Base-by-base conservation (phyloP, 441 rosid genomes). In the Adansonia gregorii region DNA sequence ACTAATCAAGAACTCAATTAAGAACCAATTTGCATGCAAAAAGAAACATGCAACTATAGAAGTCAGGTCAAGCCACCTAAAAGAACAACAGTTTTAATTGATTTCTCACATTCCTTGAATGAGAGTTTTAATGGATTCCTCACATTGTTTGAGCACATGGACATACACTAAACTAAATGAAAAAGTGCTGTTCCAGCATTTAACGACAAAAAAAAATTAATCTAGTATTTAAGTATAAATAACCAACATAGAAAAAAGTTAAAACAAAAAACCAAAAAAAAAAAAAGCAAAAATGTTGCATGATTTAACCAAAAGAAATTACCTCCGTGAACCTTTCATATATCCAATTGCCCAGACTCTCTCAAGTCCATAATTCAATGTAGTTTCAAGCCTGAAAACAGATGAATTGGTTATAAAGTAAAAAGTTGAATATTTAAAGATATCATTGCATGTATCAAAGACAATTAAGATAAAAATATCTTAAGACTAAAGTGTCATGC, bases 271-370 rank as follows among this genome's bases (percentile, higher is more conserved):
- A n/a, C n/a, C n/a, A 39, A 24, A 41, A 4, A 15, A 22, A 48
- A 24, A 48, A 45, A 39, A 19, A 2, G 11, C 49, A 6, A 22
- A 2, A 48, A 5, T 63, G 51, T 31, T 6, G 6, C 58, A 52
- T 24, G 27, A 64, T 49, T 48, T 46, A 46, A 59, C 58, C 10
- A 56, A 69, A 54, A 35, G 55, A 56, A 43, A 22, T 87, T 84
- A 95, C 99, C 97, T 87, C 72, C 92, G 93, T 24, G 97, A 95
- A 73, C 95, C 79, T 83, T 87, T 95, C 83, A 90, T 88, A 83
- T 83, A 93, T 52, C 97, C 98, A 67, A 93, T 64, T 54, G 96
- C 95, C 98, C 98, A 92, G 68, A 93, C 97, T 86, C 99, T 88
- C 85, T 93, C 98, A 78, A 92, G 97, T 51, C 95, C 95, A 81